A percentile compares a stretch with the other conserved stretches of the same genome.
These are phyloP conservation scores for Paramyrothecium sp. DNA, from an alignment of 2,329 filamentous ascomycete species.

Conservation along the genomic window DNA sequence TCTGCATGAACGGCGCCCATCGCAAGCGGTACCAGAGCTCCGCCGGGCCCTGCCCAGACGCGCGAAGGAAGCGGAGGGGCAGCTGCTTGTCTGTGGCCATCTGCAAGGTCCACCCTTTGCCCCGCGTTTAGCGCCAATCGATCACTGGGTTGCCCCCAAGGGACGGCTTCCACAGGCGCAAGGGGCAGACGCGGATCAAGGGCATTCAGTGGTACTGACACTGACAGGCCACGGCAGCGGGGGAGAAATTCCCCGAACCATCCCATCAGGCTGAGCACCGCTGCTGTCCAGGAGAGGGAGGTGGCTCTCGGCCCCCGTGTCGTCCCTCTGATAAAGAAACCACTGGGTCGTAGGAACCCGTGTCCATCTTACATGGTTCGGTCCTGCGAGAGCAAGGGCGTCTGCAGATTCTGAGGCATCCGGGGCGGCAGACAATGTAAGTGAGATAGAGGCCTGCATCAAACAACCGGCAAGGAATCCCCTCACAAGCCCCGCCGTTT, in stretches of 20 bases:
- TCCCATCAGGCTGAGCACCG: neutral
- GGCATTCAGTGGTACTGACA: neutral
- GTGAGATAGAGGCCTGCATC: neutral
- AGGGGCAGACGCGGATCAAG: neutral
- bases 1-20: no score
- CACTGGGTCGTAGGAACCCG: no score
- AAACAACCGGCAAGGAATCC: neutral
- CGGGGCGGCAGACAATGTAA: neutral
- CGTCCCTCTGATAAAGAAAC: no score
- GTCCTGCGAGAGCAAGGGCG: neutral
- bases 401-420: neutral
- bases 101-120: neutral
- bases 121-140: conserved; percentile 4
- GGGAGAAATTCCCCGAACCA: neutral
- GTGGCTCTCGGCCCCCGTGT: neutral
- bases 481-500: neutral
- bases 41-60: no score
- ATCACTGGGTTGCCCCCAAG: neutral
- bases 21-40: no score
- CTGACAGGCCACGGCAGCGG: neutral
- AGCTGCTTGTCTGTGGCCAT: neutral
- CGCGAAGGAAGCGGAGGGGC: neutral
- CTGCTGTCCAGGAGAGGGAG: neutral
- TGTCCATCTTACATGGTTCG: no score
- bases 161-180: neutral